These are phyloP conservation scores for Naegleria fowleri DNA, from an alignment of 208 protist genomes.

Conservation along the genomic window DNA sequence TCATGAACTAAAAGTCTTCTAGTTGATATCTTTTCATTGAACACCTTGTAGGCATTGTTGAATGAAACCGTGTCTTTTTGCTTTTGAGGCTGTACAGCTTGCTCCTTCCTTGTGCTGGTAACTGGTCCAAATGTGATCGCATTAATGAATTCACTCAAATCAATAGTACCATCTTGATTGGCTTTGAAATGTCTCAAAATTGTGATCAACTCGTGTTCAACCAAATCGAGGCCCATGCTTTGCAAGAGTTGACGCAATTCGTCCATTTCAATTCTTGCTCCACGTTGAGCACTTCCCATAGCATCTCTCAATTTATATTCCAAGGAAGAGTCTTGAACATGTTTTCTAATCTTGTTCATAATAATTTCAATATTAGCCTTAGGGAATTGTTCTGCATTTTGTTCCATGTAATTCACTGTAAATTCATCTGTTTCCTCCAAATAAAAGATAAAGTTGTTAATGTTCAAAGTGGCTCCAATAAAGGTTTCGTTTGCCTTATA, in stretches of 20 bases:
- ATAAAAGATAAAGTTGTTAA: conserved; percentile 58
- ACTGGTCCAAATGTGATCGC: conserved; percentile 48
- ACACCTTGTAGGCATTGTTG: conserved; percentile 60
- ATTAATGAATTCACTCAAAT: conserved; percentile 64
- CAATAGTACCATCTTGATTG: conserved; percentile 72
- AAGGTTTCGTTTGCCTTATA: conserved; percentile 57
- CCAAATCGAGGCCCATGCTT: conserved; percentile 65
- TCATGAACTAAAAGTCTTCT: conserved; percentile 65
- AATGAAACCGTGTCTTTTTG: conserved; percentile 54
- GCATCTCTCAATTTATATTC: conserved; percentile 66
- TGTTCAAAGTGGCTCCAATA: conserved; percentile 62
- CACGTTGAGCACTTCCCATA: conserved; percentile 61
- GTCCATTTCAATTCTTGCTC: conserved; percentile 63
- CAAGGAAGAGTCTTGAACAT: conserved; percentile 59
- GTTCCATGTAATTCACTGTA: conserved; percentile 83
- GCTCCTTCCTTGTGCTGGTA: neutral
- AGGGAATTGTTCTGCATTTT: conserved; percentile 59
- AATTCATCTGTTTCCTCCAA: conserved; percentile 76
- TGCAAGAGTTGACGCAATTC: conserved; percentile 72
- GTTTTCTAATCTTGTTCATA: conserved; percentile 54
- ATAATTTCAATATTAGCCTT: conserved; percentile 71
- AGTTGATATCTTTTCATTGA: conserved; percentile 62
- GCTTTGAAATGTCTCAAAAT: conserved; percentile 82
- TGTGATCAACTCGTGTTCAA: conserved; percentile 78
- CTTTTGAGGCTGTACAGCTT: neutral